phyloP scores from a whole-genome alignment of 352 stramenopile species.

The Aphanomyces astaci region DNA sequence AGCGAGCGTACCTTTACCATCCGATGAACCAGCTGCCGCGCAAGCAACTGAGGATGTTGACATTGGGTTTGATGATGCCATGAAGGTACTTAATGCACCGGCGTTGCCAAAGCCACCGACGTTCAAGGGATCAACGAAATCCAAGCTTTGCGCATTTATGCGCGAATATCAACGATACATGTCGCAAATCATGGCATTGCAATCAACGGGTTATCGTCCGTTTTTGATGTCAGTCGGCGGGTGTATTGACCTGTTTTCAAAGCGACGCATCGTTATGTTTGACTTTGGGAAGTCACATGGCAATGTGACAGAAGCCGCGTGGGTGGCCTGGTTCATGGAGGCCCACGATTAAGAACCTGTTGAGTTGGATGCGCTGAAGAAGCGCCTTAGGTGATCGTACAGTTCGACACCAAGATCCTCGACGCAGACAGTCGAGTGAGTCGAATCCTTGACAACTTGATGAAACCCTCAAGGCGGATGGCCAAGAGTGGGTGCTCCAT shows the following conservation, averaged over 20 bases:
- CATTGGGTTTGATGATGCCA: neutral
- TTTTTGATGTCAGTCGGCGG: slow-evolving; percentile 8
- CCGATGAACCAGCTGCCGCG: neutral
- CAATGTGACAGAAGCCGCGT: slow-evolving; percentile 11
- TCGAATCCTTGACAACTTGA: slow-evolving; percentile 16
- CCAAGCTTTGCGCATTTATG: slow-evolving; percentile 7
- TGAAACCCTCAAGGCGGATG: slow-evolving; percentile 5
- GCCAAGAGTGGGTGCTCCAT: slow-evolving; percentile 20
- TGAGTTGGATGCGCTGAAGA: slow-evolving; percentile 1
- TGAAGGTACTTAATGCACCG: slow-evolving; percentile 2
- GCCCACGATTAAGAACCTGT: slow-evolving; percentile 2
- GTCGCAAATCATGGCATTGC: slow-evolving; percentile 2
- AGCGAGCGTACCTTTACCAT: neutral
- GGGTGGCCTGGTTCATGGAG: slow-evolving; percentile 17
- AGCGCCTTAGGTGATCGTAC: neutral
- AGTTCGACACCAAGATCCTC: slow-evolving; percentile 13
- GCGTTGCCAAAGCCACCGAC: neutral
- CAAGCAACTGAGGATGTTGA: neutral
- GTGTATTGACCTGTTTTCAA: slow-evolving; percentile 2
- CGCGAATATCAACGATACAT: slow-evolving; percentile 11
- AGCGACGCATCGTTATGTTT: slow-evolving; percentile 13
- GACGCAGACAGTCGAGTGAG: slow-evolving; percentile 7
- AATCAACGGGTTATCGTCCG: neutral
- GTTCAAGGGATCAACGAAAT: slow-evolving; percentile 16
- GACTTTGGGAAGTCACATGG: slow-evolving; percentile 5